Evolutionary conservation across 2,329 filamentous ascomycete genomes (phyloP).

Genomic region (Phoma herbarum): DNA sequence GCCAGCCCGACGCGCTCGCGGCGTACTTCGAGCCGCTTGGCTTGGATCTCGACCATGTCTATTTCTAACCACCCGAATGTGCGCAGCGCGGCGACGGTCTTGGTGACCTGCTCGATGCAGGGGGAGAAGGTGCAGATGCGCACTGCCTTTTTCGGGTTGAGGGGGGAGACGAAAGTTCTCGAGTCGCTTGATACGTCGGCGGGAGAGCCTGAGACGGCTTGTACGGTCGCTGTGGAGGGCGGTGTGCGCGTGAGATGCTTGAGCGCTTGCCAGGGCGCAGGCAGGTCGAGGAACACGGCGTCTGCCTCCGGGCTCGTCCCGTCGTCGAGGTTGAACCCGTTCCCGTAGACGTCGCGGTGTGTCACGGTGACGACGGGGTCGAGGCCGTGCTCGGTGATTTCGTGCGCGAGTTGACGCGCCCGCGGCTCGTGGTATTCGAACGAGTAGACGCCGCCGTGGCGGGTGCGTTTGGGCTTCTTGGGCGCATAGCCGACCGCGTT

Average conservation of each 20-base stretch:
- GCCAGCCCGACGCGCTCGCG: conserved; percentile 82
- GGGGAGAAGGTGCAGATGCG: conserved; percentile 95
- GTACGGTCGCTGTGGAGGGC: conserved; percentile 34
- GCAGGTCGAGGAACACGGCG: conserved; percentile 80
- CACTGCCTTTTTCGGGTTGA: conserved; percentile 76
- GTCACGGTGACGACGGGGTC: conserved; percentile 73
- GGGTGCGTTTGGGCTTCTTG: conserved; percentile 44
- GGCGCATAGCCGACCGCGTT: conserved; percentile 34
- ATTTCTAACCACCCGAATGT: conserved; percentile 89
- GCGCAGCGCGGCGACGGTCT: conserved; percentile 82
- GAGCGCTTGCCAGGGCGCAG: conserved; percentile 81
- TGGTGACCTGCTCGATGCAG: conserved; percentile 94
- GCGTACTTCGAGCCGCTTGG: conserved; percentile 80
- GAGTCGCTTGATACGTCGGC: neutral
- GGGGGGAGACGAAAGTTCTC: conserved; percentile 56
- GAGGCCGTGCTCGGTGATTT: conserved; percentile 74
- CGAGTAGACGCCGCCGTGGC: conserved; percentile 75
- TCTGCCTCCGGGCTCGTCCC: conserved; percentile 59
- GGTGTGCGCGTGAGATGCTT: conserved; percentile 72
- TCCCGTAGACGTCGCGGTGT: conserved; percentile 80
- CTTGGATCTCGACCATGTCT: conserved; percentile 87
- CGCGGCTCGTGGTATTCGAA: conserved; percentile 83
- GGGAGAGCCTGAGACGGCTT: conserved; percentile 25
- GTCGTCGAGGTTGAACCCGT: conserved; percentile 71
- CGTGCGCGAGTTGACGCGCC: conserved; percentile 72